Percentiles rank a stretch among this genome's conserved stretches.
Conservation (phyloP, 2,329 filamentous ascomycete species). For the Ascochyta koolunga region DNA sequence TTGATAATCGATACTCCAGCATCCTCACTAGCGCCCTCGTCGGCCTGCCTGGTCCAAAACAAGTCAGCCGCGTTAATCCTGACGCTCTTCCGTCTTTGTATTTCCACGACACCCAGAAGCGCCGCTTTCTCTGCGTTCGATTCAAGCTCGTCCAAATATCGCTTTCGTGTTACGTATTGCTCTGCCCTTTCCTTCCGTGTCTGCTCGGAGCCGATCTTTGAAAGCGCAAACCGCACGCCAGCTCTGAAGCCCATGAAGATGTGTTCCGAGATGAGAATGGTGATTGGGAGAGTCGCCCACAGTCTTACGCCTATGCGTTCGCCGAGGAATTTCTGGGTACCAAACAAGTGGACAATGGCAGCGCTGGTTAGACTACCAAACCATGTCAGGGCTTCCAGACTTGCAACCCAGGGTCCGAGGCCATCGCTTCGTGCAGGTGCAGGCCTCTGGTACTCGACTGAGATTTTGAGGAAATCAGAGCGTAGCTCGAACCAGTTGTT, state of each 20-base stretch:
- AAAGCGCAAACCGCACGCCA: conserved; percentile 33
- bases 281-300: conserved; percentile 40
- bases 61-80: conserved; percentile 38
- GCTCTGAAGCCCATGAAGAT: conserved; percentile 41
- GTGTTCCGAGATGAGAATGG: conserved; percentile 41
- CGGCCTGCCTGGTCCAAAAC: conserved; percentile 40
- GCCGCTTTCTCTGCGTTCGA: conserved; percentile 21
- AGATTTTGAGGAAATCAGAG: conserved; percentile 44
- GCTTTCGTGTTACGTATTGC: conserved; percentile 36
- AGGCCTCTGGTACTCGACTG: conserved; percentile 40
- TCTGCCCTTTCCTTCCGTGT: conserved; percentile 35
- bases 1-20: conserved; percentile 36
- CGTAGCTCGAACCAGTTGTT: conserved; percentile 47
- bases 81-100: conserved; percentile 40
- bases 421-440: conserved; percentile 37
- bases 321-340: conserved; percentile 22
- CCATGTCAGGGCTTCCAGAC: conserved; percentile 42
- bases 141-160: conserved; percentile 36
- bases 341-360: conserved; percentile 43
- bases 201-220: conserved; percentile 38
- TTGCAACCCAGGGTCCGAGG: conserved; percentile 43
- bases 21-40: conserved; percentile 31
- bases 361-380: conserved; percentile 41
- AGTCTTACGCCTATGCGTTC: conserved; percentile 23
- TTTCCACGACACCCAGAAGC: conserved; percentile 29